Percentiles rank a stretch among this genome's conserved stretches.
These are phyloP conservation scores for Fusarium sp. DNA, from an alignment of 2,329 filamentous ascomycete genomes.

Conservation along the genomic window DNA sequence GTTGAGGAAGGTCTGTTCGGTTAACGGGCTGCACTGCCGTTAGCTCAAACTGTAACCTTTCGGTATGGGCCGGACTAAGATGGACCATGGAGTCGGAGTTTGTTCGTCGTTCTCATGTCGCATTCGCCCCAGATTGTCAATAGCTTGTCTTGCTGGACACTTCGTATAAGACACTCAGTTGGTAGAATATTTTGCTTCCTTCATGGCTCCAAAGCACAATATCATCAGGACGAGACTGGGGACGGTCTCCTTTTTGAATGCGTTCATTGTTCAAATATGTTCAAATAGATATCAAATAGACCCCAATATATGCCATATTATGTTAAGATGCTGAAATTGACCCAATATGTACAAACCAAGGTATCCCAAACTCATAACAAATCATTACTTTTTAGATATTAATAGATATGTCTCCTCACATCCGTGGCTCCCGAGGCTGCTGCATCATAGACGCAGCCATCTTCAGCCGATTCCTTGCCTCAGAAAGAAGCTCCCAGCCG, in stretches of 20 bases:
- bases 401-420: slow-evolving; percentile 6
- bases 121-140: background rate
- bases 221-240: background rate
- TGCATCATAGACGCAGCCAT: slow-evolving; percentile 46
- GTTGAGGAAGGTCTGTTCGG: slow-evolving; percentile 1
- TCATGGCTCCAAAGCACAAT: background rate
- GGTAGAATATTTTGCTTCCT: background rate
- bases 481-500: slow-evolving; percentile 42
- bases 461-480: slow-evolving; percentile 42
- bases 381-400: slow-evolving; percentile 1
- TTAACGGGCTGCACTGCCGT: slow-evolving; percentile 15
- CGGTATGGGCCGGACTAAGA: background rate
- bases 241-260: background rate
- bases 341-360: slow-evolving; percentile 8
- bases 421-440: slow-evolving; percentile 38
- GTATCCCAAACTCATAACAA: slow-evolving; percentile 9
- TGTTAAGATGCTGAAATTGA: background rate
- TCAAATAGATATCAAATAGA: background rate
- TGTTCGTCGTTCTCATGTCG: background rate
- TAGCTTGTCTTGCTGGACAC: background rate
- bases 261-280: background rate
- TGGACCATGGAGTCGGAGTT: background rate
- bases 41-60: slow-evolving; percentile 7
- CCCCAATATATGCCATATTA: background rate
- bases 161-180: background rate